Evolutionary conservation across 2,329 filamentous ascomycete genomes (phyloP), one percentile per base, ranked within the genome.

Genomic region (Alternaria incomplexa): DNA sequence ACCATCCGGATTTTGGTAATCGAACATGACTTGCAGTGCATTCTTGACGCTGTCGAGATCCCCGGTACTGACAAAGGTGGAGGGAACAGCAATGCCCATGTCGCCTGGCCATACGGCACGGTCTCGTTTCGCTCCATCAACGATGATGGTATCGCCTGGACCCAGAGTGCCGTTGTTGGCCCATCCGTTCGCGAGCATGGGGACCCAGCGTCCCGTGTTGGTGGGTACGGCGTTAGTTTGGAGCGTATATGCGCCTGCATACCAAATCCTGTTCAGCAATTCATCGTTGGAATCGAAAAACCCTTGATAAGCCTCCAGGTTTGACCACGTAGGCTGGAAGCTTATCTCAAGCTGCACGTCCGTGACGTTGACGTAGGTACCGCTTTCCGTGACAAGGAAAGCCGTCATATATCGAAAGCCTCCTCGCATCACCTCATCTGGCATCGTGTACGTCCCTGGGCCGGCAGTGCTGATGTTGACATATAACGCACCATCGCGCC

Each of bases 261-360:
- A 88, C 86, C 86, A 88, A 51, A 87, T 85, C 7, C 81, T 80
- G 70, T 88, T 88, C 54, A 89, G 80, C 11, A 86, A 70, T 32
- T 85, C 81, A 23, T 72, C 66, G n/a, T 61, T 59, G 10, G 58
- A 71, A 11, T 70, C 59, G 40, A 75, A 73, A 36, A 82, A 82
- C 1, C 81, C 81, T 30, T 77, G 73, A 55, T 80, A 81, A 3
- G 79, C 78, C 8, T 74, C 72, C 8, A 82, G 65, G 51, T 83
- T 80, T 3, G 84, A 76, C 82, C 83, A 85, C 0, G 84, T 85
- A 1, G 84, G 84, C 57, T 85, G 82, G 55, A 85, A 85, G 4
- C 74, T 78, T 40, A 86, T 77, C 36, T 85, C 83, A 20, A 85
- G 65, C 45, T 68, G 73, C 10, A 85, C 69, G 51, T 81, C 73